phyloP scores from a whole-genome alignment of 176 grass and related monocot species.

The Raddia guianensis region DNA sequence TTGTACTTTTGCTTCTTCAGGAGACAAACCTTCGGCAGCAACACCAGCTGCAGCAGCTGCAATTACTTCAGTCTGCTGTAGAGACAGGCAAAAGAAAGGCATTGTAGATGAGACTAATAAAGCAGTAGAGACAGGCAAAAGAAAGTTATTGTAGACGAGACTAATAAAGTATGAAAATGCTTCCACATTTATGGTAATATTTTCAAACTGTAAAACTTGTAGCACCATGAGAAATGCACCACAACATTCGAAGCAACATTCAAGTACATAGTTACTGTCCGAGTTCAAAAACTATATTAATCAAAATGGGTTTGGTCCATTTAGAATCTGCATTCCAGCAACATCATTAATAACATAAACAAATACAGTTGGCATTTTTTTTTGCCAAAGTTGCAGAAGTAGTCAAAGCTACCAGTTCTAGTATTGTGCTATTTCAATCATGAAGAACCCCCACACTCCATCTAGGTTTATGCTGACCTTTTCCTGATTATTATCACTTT shows the following conservation, averaged over 20 bases:
- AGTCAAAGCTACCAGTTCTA: constrained; percentile 32
- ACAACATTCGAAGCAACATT: constrained; percentile 4
- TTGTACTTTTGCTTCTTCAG: constrained; percentile 87
- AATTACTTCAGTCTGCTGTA: constrained; percentile 92
- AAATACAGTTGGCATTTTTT: constrained; percentile 4
- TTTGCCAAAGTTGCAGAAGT: constrained; percentile 12
- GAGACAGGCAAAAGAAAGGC: constrained; percentile 36
- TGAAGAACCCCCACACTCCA: neutral
- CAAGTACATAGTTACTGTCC: constrained; percentile 4
- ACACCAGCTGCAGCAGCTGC: constrained; percentile 97
- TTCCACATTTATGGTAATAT: neutral
- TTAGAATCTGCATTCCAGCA: constrained; percentile 1
- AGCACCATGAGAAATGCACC: constrained; percentile 24
- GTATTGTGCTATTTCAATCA: constrained; percentile 35
- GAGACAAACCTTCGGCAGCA: constrained; percentile 94
- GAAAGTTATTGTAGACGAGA: constrained; percentile 30
- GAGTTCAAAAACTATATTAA: constrained; percentile 4
- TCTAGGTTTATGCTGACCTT: constrained; percentile 3
- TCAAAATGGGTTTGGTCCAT: neutral
- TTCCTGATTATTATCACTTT: constrained; percentile 6
- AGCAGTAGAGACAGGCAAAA: constrained; percentile 33
- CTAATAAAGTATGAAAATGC: constrained; percentile 24
- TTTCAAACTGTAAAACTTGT: constrained; percentile 8
- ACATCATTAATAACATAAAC: constrained; percentile 30
- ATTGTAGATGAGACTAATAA: constrained; percentile 31